Conservation (phyloP, 2,329 filamentous ascomycete genomes). For the Orbilia quercus region DNA sequence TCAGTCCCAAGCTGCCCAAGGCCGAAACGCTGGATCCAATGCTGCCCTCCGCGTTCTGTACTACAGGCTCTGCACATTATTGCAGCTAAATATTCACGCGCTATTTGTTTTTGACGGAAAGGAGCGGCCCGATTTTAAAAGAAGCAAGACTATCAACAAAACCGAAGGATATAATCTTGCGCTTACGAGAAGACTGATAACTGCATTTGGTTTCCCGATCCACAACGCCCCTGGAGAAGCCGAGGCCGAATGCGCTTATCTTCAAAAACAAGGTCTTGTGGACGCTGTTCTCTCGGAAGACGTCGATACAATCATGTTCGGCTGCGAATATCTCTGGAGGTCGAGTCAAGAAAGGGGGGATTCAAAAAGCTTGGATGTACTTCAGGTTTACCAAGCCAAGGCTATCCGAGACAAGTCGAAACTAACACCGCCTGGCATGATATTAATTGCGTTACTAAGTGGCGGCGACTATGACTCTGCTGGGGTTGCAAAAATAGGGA, state of each 20-base stretch:
- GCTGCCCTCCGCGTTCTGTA: conserved; percentile 66
- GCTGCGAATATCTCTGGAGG: conserved; percentile 70
- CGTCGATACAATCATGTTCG: conserved; percentile 98
- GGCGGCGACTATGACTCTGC: conserved; percentile 93
- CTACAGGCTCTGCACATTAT: conserved; percentile 83
- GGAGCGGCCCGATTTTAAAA: conserved; percentile 85
- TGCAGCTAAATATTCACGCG: conserved; percentile 81
- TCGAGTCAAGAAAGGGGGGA: conserved; percentile 72
- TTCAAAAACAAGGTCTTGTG: conserved; percentile 83
- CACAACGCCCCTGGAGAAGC: conserved; percentile 94
- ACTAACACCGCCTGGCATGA: conserved; percentile 87
- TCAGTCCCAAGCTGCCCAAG: conserved; percentile 73
- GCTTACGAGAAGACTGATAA: conserved; percentile 83
- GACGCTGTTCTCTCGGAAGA: conserved; percentile 96
- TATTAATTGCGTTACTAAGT: conserved; percentile 91
- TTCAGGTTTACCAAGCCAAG: conserved; percentile 74
- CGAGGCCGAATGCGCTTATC: conserved; percentile 90
- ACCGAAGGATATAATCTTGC: conserved; percentile 75
- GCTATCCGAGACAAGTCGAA: conserved; percentile 69
- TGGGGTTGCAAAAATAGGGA: conserved; percentile 86
- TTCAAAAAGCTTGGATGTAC: conserved; percentile 72
- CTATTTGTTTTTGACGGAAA: conserved; percentile 92
- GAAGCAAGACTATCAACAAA: conserved; percentile 78
- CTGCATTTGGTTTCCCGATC: conserved; percentile 82
- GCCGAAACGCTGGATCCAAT: conserved; percentile 36